Evolutionary conservation across 371 early-diverging fungal genomes (phyloP), one percentile per base, ranked within the genome.

Genomic region (Zopfochytrium polystomum): DNA sequence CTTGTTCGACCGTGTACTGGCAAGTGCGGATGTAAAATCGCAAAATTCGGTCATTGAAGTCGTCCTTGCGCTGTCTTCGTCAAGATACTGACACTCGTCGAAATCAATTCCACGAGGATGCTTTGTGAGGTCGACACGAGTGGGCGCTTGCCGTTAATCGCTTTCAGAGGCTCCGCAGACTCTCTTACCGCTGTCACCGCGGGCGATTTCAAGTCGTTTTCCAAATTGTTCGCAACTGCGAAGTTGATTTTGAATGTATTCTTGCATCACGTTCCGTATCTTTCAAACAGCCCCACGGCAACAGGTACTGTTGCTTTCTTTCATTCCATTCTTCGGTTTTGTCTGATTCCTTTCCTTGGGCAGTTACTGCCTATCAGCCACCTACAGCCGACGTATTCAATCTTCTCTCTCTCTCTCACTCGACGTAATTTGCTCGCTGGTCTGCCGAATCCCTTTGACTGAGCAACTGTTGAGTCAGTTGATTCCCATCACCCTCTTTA

Each of bases 1-100:
- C 33, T 80, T 87, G 1, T 81, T 87, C 66, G 86, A 87, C 56
- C 73, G 86, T 46, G 33, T 76, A 7, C 31, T 73, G 42, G 69
- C 76, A 52, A 67, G 66, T 29, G 69, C 67, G 38, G 74, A 76
- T 48, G 45, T 52, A 11, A 35, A 54, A 1, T 62, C 72, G 11
- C 76, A 76, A 49, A 42, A 53, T 2, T 30, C 63, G 0, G 58
- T 72, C 22, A 47, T 73, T n/a, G 31, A 54, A 22, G 63, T 70
- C 26, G 44, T 74, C 5, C 33, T 53, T 22, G 65, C 46, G 7
- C 9, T 31, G 30, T 54, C n/a, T 63, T 18, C 45, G 61, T 45
- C 57, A 42, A 22, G 51, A 56, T 20, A 18, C 29, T 20, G 52
- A 58, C 11, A 42, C 15, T 25, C 35, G 46, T 11, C 20, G 32